A percentile compares a stretch with the other conserved stretches of the same genome.
phyloP scores from a whole-genome alignment of 2,329 filamentous ascomycete genomes.

The Fusarium coffeatum region DNA sequence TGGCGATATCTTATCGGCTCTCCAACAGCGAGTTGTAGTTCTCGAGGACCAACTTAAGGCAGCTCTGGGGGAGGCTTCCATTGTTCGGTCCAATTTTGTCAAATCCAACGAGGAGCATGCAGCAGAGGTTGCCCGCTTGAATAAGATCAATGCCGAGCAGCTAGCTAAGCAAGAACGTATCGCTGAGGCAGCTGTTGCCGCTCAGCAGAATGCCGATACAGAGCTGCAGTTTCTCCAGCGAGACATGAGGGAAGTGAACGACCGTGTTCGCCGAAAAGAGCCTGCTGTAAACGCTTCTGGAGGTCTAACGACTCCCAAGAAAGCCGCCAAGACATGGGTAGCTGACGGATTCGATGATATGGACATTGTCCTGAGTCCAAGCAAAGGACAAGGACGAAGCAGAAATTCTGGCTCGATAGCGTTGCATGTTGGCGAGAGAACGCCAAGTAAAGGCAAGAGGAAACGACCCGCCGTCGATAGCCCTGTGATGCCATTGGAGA shows the following conservation, averaged over 20 bases:
- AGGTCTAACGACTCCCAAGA: slow-evolving; percentile 68
- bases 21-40: slow-evolving; percentile 64
- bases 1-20: slow-evolving; percentile 55
- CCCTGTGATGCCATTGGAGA: slow-evolving; percentile 71
- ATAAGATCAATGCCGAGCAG: slow-evolving; percentile 73
- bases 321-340: slow-evolving; percentile 66
- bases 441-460: slow-evolving; percentile 76
- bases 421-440: slow-evolving; percentile 61
- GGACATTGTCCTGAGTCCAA: slow-evolving; percentile 66
- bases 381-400: slow-evolving; percentile 59
- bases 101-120: slow-evolving; percentile 72
- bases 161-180: slow-evolving; percentile 71
- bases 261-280: slow-evolving; percentile 61
- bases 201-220: slow-evolving; percentile 73
- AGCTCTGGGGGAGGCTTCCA: slow-evolving; percentile 78
- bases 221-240: slow-evolving; percentile 79
- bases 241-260: slow-evolving; percentile 72
- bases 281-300: slow-evolving; percentile 41
- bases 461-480: slow-evolving; percentile 75
- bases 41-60: slow-evolving; percentile 68
- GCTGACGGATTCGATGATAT: slow-evolving; percentile 83
- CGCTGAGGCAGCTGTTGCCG: slow-evolving; percentile 72
- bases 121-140: slow-evolving; percentile 69
- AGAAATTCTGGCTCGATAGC: slow-evolving; percentile 58
- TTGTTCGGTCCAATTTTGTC: slow-evolving; percentile 77